Evolutionary conservation across 108 stramenopile species (phyloP), one percentile per base, ranked within the genome.

Genomic region (Phaeodactylum tricornutum): DNA sequence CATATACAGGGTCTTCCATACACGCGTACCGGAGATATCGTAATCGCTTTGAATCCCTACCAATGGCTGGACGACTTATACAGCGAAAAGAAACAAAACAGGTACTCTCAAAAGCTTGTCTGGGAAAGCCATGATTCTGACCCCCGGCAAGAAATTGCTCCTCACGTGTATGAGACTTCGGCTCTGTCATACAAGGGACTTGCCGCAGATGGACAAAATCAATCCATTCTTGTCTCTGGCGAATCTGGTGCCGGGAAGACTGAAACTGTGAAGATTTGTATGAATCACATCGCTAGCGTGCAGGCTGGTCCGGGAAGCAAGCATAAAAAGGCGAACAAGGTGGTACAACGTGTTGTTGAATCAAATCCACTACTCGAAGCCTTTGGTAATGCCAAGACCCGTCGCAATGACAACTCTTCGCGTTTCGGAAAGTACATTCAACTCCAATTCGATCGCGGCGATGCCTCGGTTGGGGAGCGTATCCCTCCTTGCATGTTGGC

Each of bases 11-110:
- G 78, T 20, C 55, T 65, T 39, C 92, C 93, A 4, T 96, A 96
- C 75, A 95, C 96, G 5, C 80, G 91, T 9, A 92, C 89, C 4
- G 93, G 93, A 28, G 92, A 92, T 42, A 90, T 96, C 50, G 62
- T 95, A 35, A 84, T 96, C 41, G 96, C 96, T 4, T 74, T 96
- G 50, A 96, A 96, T 60, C 96, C 96, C n/a, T 96, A 93, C 69
- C 72, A 71, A 44, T 91, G 88, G 88, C 79, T 91, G 36, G 57
- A 61, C 22, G 79, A 79, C 7, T 47, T 84, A 29, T 91, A 91
- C 55, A 81, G 84, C 30, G 75, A 74, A 29, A 72, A 84, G 36
- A 72, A 73, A 21, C 77, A 75, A 20, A 61, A 47, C 21, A 68
- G 69, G 35, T 91, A 86, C 47, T 74, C 82, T 20, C 64, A 75